These are phyloP conservation scores for Setomelanomma holmii DNA, from an alignment of 2,329 filamentous ascomycete genomes.

Conservation along the genomic window DNA sequence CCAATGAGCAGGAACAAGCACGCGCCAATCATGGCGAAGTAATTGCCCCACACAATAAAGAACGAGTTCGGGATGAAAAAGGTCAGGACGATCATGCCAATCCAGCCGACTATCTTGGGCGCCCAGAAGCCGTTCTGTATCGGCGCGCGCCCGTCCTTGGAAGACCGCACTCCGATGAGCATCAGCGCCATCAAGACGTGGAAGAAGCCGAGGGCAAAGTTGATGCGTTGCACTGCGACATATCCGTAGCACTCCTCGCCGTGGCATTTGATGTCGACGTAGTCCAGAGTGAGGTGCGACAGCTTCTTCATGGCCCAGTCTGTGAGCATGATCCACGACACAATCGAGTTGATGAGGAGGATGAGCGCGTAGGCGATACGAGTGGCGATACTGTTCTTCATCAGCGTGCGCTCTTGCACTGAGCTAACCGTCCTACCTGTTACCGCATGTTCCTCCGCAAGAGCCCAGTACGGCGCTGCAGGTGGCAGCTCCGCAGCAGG, in stretches of 20 bases:
- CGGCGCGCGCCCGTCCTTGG: constrained; percentile 83
- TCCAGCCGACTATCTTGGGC: constrained; percentile 90
- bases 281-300: constrained; percentile 89
- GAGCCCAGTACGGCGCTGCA: constrained; percentile 95
- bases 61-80: constrained; percentile 96
- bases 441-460: constrained; percentile 89
- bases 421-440: constrained; percentile 66
- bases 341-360: constrained; percentile 92
- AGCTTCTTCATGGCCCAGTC: constrained; percentile 98
- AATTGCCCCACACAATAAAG: constrained; percentile 96
- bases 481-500: constrained; percentile 95
- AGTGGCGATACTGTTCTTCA: constrained; percentile 78
- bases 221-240: constrained; percentile 95
- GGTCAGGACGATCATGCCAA: constrained; percentile 84
- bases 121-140: constrained; percentile 99
- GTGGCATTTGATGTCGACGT: constrained; percentile 90
- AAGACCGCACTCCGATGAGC: constrained; percentile 84
- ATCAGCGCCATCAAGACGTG: constrained; percentile 86
- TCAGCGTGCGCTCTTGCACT: constrained; percentile 11
- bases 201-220: constrained; percentile 94
- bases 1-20: constrained; percentile 94
- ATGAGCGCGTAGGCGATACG: constrained; percentile 96
- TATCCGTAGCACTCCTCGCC: constrained; percentile 93
- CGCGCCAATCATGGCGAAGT: constrained; percentile 84
- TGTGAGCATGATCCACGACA: constrained; percentile 99